Evolutionary conservation across 306 rosid species (phyloP).

Genomic region (Cucumis sativus): DNA sequence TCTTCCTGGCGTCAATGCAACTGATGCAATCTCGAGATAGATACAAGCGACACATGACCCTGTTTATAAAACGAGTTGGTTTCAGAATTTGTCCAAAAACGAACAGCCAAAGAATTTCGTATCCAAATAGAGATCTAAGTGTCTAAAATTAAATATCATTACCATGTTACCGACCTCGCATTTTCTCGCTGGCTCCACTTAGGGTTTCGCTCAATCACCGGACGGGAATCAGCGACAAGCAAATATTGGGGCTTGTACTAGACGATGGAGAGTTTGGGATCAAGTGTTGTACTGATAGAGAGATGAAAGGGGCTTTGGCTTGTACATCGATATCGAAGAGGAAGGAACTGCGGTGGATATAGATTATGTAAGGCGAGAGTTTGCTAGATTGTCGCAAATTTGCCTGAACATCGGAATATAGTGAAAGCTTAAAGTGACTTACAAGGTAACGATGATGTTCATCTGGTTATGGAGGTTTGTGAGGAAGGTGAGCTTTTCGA

Average conservation of each 20-base stretch:
- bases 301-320: slow-evolving; percentile 67
- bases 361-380: slow-evolving; percentile 7
- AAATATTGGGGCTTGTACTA: no score
- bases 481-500: slow-evolving; percentile 17
- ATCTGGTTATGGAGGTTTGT: slow-evolving; percentile 14
- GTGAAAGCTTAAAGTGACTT: slow-evolving; percentile 17
- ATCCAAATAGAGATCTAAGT: no score
- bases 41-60: slow-evolving; percentile 64
- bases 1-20: slow-evolving; percentile 76
- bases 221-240: no score
- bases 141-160: background rate
- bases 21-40: slow-evolving; percentile 76
- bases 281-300: slow-evolving; percentile 83
- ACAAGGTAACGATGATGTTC: slow-evolving; percentile 13
- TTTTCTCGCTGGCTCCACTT: no score
- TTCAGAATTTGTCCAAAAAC: no score
- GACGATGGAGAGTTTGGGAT: no score
- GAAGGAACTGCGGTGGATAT: slow-evolving; percentile 53
- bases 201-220: no score
- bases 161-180: slow-evolving; percentile 20
- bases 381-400: slow-evolving; percentile 16
- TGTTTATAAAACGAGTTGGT: slow-evolving; percentile 33
- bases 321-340: slow-evolving; percentile 91
- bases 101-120: no score
- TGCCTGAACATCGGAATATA: slow-evolving; percentile 13